Conservation (phyloP, 1,139 yeast species). For the Yamadazyma conglobata region DNA sequence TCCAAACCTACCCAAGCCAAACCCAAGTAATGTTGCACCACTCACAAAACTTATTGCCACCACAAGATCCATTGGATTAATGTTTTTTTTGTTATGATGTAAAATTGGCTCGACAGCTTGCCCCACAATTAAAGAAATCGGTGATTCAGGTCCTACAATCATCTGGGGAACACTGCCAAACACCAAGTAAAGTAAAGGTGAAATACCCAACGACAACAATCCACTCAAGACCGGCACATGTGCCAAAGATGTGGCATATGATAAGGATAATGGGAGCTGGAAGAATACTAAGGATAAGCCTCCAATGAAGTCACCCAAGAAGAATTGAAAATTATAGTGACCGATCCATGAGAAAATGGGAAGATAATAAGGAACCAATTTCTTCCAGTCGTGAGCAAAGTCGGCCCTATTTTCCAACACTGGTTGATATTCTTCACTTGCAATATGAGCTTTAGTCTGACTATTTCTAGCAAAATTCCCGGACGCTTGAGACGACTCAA, state of each 20-base stretch:
- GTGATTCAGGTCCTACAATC: conserved; percentile 97
- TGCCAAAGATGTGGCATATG: conserved; percentile 87
- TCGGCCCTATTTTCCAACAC: conserved; percentile 20
- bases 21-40: conserved; percentile 70
- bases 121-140: conserved; percentile 86
- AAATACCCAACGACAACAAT: conserved; percentile 71
- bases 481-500: too few species aligned
- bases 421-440: conserved; percentile 29
- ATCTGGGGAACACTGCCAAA: conserved; percentile 94
- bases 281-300: conserved; percentile 88
- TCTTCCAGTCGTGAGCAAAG: conserved; percentile 25
- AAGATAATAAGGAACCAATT: conserved; percentile 60
- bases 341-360: conserved; percentile 83
- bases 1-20: conserved; percentile 83
- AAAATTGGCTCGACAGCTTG: conserved; percentile 76
- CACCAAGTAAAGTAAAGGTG: conserved; percentile 78
- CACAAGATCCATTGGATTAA: conserved; percentile 63
- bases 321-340: conserved; percentile 47
- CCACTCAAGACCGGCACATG: conserved; percentile 90
- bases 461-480: too few species aligned
- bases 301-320: conserved; percentile 76
- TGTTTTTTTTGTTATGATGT: conserved; percentile 45
- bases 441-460: too few species aligned
- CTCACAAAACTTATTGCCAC: conserved; percentile 73
- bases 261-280: conserved; percentile 84